phyloP scores from a whole-genome alignment of 2,329 filamentous ascomycete species.

The Mollisia scopiformis region DNA sequence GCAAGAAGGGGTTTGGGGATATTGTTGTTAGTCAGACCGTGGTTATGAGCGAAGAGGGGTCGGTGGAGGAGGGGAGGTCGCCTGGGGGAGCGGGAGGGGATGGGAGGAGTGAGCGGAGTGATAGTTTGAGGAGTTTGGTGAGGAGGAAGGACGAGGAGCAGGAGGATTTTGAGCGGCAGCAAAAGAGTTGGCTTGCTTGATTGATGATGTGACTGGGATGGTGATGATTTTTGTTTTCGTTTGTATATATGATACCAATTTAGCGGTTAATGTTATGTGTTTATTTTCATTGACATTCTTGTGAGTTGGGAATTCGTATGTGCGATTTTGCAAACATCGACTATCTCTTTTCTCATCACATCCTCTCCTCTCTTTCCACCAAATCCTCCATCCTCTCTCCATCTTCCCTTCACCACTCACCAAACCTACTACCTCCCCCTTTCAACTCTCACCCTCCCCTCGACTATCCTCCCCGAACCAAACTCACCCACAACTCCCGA shows the following conservation, averaged over 20 bases:
- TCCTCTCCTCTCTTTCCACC: no score
- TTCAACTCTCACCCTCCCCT: no score
- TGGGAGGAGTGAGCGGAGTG: background rate
- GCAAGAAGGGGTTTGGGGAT: background rate
- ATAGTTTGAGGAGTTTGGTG: slow-evolving; percentile 5
- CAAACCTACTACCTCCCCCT: no score
- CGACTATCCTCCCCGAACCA: no score
- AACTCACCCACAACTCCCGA: no score
- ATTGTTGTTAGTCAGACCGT: background rate
- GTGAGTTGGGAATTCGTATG: no score
- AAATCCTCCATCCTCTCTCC: no score
- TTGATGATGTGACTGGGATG: background rate
- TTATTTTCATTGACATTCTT: no score
- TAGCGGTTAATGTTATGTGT: background rate
- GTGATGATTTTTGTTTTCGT: background rate
- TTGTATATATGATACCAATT: slow-evolving; percentile 3
- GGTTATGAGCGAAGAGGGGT: background rate
- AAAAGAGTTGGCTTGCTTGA: slow-evolving; percentile 2
- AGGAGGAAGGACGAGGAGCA: background rate
- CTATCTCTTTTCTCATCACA: no score
- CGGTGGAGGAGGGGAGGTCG: background rate
- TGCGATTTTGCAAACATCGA: no score
- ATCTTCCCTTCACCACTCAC: no score
- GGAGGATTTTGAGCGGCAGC: background rate
- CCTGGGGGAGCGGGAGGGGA: background rate